Evolutionary conservation across 352 stramenopile species (phyloP), one percentile per base, ranked within the genome.

Genomic region (Phytophthora ramorum): DNA sequence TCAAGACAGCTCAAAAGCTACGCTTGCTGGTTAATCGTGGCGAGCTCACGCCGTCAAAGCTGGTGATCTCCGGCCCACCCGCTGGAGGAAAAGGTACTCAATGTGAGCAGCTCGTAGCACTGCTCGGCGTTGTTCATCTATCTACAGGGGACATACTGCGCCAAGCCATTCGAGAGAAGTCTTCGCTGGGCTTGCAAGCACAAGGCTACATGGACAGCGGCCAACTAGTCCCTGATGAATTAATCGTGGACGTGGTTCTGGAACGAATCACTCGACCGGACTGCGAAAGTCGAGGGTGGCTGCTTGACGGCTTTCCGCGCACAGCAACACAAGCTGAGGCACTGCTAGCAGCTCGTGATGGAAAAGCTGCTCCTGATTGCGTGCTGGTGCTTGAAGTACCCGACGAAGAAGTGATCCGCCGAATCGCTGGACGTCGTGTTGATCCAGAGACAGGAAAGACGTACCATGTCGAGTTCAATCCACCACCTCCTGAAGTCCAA

Each of bases 391-490:
- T 99, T 30, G 76, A 98, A 44, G 95, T 99, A 6, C 95, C 96
- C 0, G 96, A 99, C 63, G 87, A 95, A 22, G 90, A 98, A 60
- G 86, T 99, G 1, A 86, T 98, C 58, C 87, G 96, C 49, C 91
- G 97, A 35, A 99, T 99, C 68, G 98, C 95, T n/a, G 97, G 97
- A 55, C 90, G 96, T 13, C 97, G 96, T 50, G 97, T 99, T 30
- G 96, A 99, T 72, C 93, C 95, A 32, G 82, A 79, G 7, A 98
- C 83, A 14, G 95, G 96, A 52, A 93, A 97, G 57, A 98, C 90
- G n/a, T 99, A 99, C 73, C 97, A 99, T 68, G 81, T 98, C 1
- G 96, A 97, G 64, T 99, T 97, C 76, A 97, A 98, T 55, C 95
- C 96, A n/a, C 97, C 97, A 17, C 78, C 83, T 4, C 67, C 62